A percentile compares a stretch with the other conserved stretches of the same genome.
phyloP scores from a whole-genome alignment of 441 rosid species.

The Capsella rubella region DNA sequence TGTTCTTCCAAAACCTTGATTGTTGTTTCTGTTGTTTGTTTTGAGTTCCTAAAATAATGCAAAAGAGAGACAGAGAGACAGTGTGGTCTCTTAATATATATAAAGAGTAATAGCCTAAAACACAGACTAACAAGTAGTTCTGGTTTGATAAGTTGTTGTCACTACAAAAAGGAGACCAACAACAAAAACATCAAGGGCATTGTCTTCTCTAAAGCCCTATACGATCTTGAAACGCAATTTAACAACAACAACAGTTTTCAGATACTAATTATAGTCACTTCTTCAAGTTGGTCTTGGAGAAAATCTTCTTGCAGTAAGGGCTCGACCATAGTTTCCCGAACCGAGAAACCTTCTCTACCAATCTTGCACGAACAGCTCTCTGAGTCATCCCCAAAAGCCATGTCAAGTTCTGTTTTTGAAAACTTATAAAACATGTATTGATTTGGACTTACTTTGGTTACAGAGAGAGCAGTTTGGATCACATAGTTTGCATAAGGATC shows the following conservation, averaged over 20 bases:
- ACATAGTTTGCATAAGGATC: constrained; percentile 72
- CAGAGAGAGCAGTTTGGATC: constrained; percentile 56
- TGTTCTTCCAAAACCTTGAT: constrained; percentile 16
- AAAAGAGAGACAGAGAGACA: constrained; percentile 23
- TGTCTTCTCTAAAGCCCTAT: constrained; percentile 19
- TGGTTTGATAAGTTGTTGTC: constrained; percentile 2
- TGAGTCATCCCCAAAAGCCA: constrained; percentile 31
- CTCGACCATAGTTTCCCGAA: constrained; percentile 56
- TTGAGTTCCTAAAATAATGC: constrained; percentile 32
- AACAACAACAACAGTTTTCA: constrained; percentile 20
- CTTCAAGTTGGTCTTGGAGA: constrained; percentile 62
- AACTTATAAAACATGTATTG: too few species aligned
- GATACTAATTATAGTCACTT: constrained; percentile 47
- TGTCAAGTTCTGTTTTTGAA: constrained; percentile 8
- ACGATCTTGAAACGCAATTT: constrained; percentile 16
- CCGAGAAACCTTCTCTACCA: constrained; percentile 58
- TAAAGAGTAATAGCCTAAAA: constrained; percentile 31
- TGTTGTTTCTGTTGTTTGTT: constrained; percentile 29
- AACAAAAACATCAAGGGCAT: constrained; percentile 37
- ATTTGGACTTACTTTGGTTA: constrained; percentile 51
- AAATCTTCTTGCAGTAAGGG: constrained; percentile 82
- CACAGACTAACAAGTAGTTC: constrained; percentile 4
- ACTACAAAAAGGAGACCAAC: constrained; percentile 24
- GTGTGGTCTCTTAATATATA: constrained; percentile 34
- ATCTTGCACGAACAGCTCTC: constrained; percentile 58